These are phyloP conservation scores for Boletellus emodensis DNA, from an alignment of 768 basidiomycete genomes.

Conservation along the genomic window DNA sequence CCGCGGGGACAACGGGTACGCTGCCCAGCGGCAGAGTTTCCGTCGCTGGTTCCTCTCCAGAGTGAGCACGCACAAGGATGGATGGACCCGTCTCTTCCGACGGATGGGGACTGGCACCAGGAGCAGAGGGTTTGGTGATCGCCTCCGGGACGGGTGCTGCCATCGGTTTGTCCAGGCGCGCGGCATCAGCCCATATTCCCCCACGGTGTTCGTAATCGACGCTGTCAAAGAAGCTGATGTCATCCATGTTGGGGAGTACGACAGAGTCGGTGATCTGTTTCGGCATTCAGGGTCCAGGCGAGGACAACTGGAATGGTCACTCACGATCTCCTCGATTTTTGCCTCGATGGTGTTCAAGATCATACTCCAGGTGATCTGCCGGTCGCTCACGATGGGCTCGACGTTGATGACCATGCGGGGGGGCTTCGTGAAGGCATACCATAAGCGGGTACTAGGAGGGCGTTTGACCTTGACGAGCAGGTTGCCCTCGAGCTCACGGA, in stretches of 20 bases:
- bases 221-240: constrained; percentile 93
- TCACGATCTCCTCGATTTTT: constrained; percentile 80
- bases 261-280: constrained; percentile 88
- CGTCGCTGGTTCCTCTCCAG: constrained; percentile 26
- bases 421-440: constrained; percentile 87
- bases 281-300: constrained; percentile 62
- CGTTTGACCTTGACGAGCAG: constrained; percentile 84
- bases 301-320: constrained; percentile 24
- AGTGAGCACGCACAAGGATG: constrained; percentile 22
- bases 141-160: constrained; percentile 6
- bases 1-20: constrained; percentile 20
- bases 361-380: constrained; percentile 93
- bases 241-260: constrained; percentile 97
- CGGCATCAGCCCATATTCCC: constrained; percentile 85
- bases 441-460: constrained; percentile 93
- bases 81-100: constrained; percentile 33
- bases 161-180: constrained; percentile 37
- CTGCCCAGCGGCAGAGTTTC: constrained; percentile 25
- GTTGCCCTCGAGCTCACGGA: constrained; percentile 90
- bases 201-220: constrained; percentile 60
- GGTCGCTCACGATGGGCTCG: constrained; percentile 90
- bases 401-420: constrained; percentile 88
- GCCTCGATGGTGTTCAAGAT: constrained; percentile 88
- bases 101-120: constrained; percentile 27
- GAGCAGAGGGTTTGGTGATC: constrained; percentile 1